Evolutionary conservation across 2,329 filamentous ascomycete genomes (phyloP).

Genomic region (Didymella arachidicola): DNA sequence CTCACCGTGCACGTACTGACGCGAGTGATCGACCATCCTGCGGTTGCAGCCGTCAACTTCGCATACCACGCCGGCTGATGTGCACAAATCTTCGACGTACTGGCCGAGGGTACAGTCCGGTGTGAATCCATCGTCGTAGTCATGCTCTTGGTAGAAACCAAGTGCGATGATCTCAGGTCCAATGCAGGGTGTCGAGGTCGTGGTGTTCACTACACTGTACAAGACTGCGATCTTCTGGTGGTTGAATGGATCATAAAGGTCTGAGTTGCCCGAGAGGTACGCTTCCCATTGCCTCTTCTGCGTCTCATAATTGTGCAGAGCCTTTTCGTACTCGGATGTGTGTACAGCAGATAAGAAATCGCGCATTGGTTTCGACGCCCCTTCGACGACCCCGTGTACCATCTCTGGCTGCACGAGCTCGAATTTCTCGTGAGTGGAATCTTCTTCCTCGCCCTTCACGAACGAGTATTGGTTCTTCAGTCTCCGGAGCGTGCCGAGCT

Average conservation of each 20-base stretch:
- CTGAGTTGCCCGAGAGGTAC: conserved; percentile 85
- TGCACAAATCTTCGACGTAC: conserved; percentile 90
- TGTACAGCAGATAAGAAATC: conserved; percentile 95
- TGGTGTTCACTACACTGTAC: conserved; percentile 91
- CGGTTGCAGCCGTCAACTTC: conserved; percentile 84
- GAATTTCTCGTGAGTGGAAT: conserved; percentile 70
- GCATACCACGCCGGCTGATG: conserved; percentile 78
- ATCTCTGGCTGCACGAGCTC: conserved; percentile 94
- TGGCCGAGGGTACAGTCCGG: conserved; percentile 93
- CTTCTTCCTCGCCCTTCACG: conserved; percentile 45
- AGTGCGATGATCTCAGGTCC: conserved; percentile 91
- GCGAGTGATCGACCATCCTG: conserved; percentile 89
- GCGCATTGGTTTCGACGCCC: conserved; percentile 84
- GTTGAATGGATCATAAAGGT: conserved; percentile 91
- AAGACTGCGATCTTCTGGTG: conserved; percentile 97
- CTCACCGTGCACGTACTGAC: conserved; percentile 96
- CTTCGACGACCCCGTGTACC: conserved; percentile 83
- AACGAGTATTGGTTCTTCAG: conserved; percentile 74
- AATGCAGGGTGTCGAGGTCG: conserved; percentile 89
- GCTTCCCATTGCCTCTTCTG: conserved; percentile 97
- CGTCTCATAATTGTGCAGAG: conserved; percentile 89
- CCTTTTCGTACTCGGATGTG: conserved; percentile 96
- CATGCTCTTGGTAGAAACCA: conserved; percentile 92
- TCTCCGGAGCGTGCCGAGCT: conserved; percentile 80
- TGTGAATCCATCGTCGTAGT: conserved; percentile 71